phyloP scores from a whole-genome alignment of 148 eudicot species.

The Polygonum maritimum region DNA sequence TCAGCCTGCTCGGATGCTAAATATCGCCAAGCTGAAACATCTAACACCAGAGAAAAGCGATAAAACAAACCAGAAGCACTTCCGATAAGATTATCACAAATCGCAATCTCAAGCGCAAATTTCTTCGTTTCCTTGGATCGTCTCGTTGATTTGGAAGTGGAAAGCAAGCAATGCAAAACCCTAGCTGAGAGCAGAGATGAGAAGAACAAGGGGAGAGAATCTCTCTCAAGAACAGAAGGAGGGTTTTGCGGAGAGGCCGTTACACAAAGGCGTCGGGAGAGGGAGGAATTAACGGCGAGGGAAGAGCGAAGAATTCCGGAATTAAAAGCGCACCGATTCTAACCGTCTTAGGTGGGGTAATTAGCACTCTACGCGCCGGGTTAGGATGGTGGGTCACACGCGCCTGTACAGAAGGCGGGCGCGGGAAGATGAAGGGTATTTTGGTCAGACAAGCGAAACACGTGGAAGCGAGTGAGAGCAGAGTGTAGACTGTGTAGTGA shows the following conservation, averaged over 20 bases:
- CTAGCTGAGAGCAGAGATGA: neutral
- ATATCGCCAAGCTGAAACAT: neutral
- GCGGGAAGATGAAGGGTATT: neutral
- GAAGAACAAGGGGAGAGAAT: neutral
- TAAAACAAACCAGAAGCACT: neutral
- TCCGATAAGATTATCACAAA: neutral
- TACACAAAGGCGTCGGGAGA: constrained; percentile 3
- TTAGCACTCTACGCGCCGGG: neutral
- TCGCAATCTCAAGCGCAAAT: neutral
- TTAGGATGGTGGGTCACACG: neutral
- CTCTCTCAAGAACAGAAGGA: neutral
- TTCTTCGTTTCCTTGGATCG: neutral
- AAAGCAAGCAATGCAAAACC: neutral
- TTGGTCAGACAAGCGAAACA: neutral
- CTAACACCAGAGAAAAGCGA: neutral
- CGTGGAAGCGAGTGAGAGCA: constrained; percentile 7
- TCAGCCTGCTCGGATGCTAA: neutral
- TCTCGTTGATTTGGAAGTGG: neutral
- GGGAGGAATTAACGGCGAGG: constrained; percentile 9
- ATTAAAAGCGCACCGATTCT: constrained; percentile 1
- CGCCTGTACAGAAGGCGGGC: neutral
- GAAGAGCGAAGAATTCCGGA: neutral
- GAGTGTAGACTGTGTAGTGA: no score
- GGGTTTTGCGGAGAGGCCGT: neutral
- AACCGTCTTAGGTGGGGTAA: constrained; percentile 5